A percentile compares a stretch with the other conserved stretches of the same genome.
These are phyloP conservation scores for Talaromyces sp. DNA, from an alignment of 2,329 filamentous ascomycete species.

Conservation along the genomic window DNA sequence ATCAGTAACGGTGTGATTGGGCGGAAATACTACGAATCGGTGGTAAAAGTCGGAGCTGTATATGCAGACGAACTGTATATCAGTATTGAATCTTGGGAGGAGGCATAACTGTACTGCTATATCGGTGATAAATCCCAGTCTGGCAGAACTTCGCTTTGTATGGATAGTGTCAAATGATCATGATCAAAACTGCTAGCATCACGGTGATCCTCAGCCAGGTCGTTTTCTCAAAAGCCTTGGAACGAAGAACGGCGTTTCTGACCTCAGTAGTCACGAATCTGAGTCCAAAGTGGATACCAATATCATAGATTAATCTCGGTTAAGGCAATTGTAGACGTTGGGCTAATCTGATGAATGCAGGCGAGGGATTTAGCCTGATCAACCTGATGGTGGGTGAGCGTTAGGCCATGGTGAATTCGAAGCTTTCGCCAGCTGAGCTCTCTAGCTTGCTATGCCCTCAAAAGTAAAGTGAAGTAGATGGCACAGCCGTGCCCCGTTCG, in stretches of 20 bases:
- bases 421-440: not conserved
- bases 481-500: not conserved
- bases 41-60: not conserved
- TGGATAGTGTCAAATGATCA: not conserved
- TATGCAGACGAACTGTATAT: not conserved
- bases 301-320: not conserved
- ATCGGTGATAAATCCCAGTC: not conserved
- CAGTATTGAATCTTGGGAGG: not conserved
- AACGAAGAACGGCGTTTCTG: not conserved
- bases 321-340: not conserved
- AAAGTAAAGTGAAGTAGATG: not conserved
- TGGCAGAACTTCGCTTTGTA: not conserved
- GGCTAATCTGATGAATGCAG: not conserved
- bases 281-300: not conserved
- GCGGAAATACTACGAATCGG: not conserved
- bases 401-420: not conserved
- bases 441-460: not conserved
- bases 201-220: not conserved
- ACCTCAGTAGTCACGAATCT: not conserved
- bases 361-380: not conserved
- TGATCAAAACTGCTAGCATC: not conserved
- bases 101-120: not conserved
- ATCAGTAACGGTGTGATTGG: not conserved
- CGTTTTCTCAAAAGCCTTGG: not conserved
- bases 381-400: not conserved